These are phyloP conservation scores for Corniculantispora saksenae DNA, from an alignment of 2,329 filamentous ascomycete species.

Conservation along the genomic window DNA sequence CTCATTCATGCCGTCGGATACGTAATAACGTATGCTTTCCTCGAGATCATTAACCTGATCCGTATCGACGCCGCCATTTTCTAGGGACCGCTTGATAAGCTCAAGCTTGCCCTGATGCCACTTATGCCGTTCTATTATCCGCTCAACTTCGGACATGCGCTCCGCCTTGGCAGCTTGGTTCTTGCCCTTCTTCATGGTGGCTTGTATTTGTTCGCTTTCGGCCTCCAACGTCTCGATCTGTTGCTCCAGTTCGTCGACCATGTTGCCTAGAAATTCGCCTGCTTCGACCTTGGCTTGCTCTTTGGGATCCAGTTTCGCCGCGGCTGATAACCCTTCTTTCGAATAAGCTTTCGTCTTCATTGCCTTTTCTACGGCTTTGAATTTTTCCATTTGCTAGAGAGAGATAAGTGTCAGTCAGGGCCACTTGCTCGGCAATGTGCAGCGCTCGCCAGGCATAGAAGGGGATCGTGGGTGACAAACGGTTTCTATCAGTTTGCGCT, in stretches of 20 bases:
- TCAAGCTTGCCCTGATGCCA: constrained; percentile 95
- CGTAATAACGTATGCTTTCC: constrained; percentile 93
- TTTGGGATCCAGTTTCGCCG: constrained; percentile 92
- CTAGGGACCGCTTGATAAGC: constrained; percentile 82
- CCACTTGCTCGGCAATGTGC: background rate
- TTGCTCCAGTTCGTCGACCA: constrained; percentile 89
- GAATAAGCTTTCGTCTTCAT: constrained; percentile 99
- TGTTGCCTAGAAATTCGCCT: constrained; percentile 79
- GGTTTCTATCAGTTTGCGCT: constrained; percentile 96
- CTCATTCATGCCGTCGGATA: constrained; percentile 81
- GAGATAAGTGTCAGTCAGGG: constrained; percentile 21
- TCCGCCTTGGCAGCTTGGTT: constrained; percentile 81
- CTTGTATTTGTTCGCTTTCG: constrained; percentile 82
- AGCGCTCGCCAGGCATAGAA: constrained; percentile 4
- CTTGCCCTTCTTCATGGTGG: constrained; percentile 93
- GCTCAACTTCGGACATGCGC: constrained; percentile 82
- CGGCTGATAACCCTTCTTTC: constrained; percentile 91
- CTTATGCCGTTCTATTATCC: constrained; percentile 86
- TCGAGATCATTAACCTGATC: constrained; percentile 86
- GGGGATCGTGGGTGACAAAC: constrained; percentile 53
- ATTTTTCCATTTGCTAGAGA: constrained; percentile 93
- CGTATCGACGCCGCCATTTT: constrained; percentile 88
- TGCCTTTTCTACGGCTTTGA: constrained; percentile 99
- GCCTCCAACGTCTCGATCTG: constrained; percentile 93
- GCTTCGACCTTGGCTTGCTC: constrained; percentile 92